These are phyloP conservation scores for Neurospora sp. DNA, from an alignment of 495 filamentous ascomycete genomes.

Conservation along the genomic window DNA sequence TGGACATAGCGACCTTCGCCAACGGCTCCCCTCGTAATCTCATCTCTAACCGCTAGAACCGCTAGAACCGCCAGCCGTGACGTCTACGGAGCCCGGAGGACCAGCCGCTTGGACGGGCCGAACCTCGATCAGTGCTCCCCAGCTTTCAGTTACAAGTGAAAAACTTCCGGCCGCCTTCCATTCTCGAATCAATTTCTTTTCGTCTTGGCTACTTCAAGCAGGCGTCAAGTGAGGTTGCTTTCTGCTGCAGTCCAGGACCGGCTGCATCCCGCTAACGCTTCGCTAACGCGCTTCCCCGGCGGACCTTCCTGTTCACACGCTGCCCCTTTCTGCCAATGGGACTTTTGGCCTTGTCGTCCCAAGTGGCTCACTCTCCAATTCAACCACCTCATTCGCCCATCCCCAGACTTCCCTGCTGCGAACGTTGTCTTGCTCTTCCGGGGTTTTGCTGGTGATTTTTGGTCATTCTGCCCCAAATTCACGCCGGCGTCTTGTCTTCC, in stretches of 20 bases:
- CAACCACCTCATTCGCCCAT: neutral
- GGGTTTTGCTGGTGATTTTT: neutral
- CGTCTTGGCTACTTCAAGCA: neutral
- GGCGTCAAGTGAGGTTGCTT: neutral
- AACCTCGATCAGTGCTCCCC: neutral
- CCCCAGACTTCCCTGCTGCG: neutral
- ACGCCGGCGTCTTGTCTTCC: neutral
- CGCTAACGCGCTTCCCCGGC: neutral
- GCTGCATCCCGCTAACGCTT: neutral
- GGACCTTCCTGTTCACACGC: neutral
- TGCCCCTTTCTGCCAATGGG: neutral
- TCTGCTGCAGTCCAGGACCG: neutral
- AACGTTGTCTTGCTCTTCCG: neutral
- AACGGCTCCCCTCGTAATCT: neutral
- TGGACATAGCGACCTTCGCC: neutral
- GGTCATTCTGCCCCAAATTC: neutral
- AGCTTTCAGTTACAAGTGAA: neutral
- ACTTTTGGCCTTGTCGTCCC: neutral
- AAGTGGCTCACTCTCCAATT: neutral
- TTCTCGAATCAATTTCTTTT: neutral
- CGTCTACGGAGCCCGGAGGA: neutral
- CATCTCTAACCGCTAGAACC: neutral
- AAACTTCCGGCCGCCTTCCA: neutral
- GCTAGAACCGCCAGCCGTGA: neutral
- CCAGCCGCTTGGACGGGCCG: neutral